phyloP scores from a whole-genome alignment of 208 protist species.

The Leptomonas seymouri region DNA sequence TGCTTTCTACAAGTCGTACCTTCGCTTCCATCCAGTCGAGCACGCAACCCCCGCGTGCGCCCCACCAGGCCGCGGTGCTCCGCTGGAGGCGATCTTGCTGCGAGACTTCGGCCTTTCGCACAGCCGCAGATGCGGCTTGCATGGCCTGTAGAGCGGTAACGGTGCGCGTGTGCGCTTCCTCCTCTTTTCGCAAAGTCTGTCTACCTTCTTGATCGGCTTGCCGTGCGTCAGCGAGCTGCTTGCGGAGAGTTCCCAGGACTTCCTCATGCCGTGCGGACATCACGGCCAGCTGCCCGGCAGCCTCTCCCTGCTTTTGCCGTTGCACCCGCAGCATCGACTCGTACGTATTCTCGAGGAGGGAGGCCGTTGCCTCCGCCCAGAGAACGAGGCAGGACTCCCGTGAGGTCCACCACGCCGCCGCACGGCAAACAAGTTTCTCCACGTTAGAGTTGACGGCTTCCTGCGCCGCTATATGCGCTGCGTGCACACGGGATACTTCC shows the following conservation, averaged over 20 bases:
- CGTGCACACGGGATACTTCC: background rate
- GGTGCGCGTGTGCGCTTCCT: conserved; percentile 13
- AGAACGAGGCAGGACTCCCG: background rate
- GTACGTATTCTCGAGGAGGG: background rate
- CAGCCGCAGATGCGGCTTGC: background rate
- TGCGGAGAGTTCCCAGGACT: background rate
- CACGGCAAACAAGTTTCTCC: background rate
- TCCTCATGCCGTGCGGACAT: background rate
- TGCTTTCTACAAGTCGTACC: background rate
- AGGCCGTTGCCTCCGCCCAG: background rate
- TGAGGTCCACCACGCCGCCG: conserved; percentile 1
- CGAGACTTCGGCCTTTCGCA: background rate
- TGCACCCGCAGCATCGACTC: background rate
- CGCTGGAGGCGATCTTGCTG: background rate
- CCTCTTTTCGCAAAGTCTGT: conserved; percentile 7
- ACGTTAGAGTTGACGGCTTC: background rate
- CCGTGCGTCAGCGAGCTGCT: conserved; percentile 4
- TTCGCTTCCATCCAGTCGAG: conserved; percentile 18
- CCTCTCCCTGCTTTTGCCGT: background rate
- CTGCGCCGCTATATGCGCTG: background rate
- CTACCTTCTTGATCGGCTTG: background rate
- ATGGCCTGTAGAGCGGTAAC: conserved; percentile 11
- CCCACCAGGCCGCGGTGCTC: conserved; percentile 13
- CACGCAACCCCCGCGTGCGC: conserved; percentile 4
- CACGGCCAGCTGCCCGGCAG: background rate